phyloP scores from a whole-genome alignment of 2,329 filamentous ascomycete species.

The Aspergillus thermomutatus region DNA sequence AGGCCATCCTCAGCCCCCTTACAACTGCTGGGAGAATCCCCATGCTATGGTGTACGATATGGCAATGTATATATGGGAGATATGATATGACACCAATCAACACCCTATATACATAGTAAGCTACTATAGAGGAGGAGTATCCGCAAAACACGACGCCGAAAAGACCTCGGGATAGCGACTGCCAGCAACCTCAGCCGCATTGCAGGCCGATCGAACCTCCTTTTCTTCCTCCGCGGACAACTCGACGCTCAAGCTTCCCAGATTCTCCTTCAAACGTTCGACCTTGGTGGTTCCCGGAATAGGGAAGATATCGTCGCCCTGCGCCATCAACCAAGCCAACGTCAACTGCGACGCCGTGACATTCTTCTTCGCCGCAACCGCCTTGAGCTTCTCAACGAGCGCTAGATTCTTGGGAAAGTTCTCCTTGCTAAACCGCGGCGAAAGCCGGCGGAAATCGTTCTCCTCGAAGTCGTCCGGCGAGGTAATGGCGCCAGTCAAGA shows the following conservation, averaged over 20 bases:
- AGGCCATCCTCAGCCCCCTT: too few relatives aligned
- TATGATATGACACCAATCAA: too few relatives aligned
- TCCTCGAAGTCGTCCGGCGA: slow-evolving; percentile 36
- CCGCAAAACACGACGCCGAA: slow-evolving; percentile 4
- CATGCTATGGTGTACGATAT: too few relatives aligned
- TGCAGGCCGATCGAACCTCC: slow-evolving; percentile 5
- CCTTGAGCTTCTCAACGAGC: slow-evolving; percentile 50
- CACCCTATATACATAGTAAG: not conserved
- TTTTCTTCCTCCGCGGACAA: slow-evolving; percentile 15
- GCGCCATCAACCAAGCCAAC: slow-evolving; percentile 61
- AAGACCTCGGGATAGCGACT: slow-evolving; percentile 5
- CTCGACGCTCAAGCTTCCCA: slow-evolving; percentile 15
- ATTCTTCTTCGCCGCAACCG: slow-evolving; percentile 52
- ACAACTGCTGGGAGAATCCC: too few relatives aligned
- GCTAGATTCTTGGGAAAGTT: slow-evolving; percentile 57
- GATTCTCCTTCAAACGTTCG: slow-evolving; percentile 46
- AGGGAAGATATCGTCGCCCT: slow-evolving; percentile 59
- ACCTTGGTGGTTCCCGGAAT: slow-evolving; percentile 55
- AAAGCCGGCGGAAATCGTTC: slow-evolving; percentile 44
- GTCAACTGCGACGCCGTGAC: slow-evolving; percentile 56
- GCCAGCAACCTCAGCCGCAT: slow-evolving; percentile 6
- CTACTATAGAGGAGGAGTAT: slow-evolving; percentile 4
- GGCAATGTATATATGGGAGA: too few relatives aligned
- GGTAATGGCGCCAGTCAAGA: slow-evolving; percentile 44
- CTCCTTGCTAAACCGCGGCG: slow-evolving; percentile 51